These are phyloP conservation scores for Panus rudis DNA, from an alignment of 768 basidiomycete genomes.

Conservation along the genomic window DNA sequence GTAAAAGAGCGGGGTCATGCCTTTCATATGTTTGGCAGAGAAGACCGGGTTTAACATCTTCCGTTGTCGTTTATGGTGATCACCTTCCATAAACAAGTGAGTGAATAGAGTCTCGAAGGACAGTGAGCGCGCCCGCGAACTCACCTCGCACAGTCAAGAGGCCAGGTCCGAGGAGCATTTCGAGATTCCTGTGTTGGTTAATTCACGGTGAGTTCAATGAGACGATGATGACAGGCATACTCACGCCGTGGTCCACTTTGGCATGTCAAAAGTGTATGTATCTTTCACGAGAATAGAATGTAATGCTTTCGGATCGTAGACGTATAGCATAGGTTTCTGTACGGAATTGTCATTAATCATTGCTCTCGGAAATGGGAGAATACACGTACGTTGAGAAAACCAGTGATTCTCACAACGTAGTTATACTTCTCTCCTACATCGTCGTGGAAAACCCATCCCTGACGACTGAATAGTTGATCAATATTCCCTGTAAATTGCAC, in stretches of 20 bases:
- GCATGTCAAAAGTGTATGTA: constrained; percentile 1
- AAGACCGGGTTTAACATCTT: constrained; percentile 15
- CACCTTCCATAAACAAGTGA: not conserved
- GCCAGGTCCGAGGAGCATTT: constrained; percentile 2
- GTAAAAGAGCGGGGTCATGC: constrained; percentile 15
- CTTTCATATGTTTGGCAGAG: constrained; percentile 13
- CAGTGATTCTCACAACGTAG: constrained; percentile 1
- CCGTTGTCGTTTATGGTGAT: constrained; percentile 9
- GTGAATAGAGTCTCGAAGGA: not conserved
- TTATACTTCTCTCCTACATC: constrained; percentile 2
- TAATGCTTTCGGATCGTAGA: constrained; percentile 11
- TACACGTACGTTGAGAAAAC: constrained; percentile 3
- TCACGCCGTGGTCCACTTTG: constrained; percentile 2
- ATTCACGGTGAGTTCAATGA: not conserved
- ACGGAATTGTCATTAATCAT: not conserved
- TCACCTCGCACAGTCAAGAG: constrained; percentile 7
- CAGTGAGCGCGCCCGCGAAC: not conserved
- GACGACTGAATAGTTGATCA: not conserved
- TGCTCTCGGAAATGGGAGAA: not conserved
- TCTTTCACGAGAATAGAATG: constrained; percentile 8
- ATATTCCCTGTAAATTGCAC: not conserved
- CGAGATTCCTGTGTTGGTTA: not conserved
- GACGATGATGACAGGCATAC: not conserved
- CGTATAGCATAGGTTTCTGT: constrained; percentile 4
- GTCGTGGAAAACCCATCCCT: constrained; percentile 3